Percentiles rank a stretch among this genome's conserved stretches.
These are phyloP conservation scores for Citrus mangshanensis DNA, from an alignment of 345 rosid genomes.

Conservation along the genomic window DNA sequence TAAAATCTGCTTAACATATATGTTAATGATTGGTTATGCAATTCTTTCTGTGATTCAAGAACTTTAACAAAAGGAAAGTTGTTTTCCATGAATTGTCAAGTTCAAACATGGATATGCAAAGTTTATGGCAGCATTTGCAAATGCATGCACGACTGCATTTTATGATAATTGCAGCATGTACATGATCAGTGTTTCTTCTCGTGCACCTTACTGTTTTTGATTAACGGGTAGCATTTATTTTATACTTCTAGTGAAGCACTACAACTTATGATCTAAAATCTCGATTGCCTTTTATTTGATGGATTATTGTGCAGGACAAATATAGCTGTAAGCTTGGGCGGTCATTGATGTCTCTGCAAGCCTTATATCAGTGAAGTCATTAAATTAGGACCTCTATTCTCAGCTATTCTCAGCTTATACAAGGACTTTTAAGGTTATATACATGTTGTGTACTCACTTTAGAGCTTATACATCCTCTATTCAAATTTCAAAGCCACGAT, in stretches of 20 bases:
- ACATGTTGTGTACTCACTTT: too few relatives aligned
- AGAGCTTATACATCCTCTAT: neutral
- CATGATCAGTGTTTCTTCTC: neutral
- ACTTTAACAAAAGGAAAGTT: neutral
- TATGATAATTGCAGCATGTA: neutral
- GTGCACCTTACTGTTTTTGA: neutral
- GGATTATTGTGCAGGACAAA: neutral
- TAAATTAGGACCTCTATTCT: neutral
- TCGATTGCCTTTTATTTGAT: neutral
- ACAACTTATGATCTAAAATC: neutral
- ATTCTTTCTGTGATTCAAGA: neutral
- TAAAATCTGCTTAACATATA: neutral
- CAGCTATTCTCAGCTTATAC: neutral
- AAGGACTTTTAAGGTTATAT: slow-evolving; percentile 2
- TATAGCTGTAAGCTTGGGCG: neutral
- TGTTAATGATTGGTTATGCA: neutral
- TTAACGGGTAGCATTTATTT: too few relatives aligned
- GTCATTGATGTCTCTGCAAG: neutral
- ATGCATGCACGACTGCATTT: neutral
- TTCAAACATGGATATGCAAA: neutral
- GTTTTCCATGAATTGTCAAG: neutral
- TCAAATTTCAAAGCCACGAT: neutral
- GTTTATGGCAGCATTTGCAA: neutral
- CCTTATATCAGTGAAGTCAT: neutral
- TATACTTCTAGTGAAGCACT: neutral